Base-by-base conservation (phyloP, 768 basidiomycete genomes). In the Amanita inopinata region DNA sequence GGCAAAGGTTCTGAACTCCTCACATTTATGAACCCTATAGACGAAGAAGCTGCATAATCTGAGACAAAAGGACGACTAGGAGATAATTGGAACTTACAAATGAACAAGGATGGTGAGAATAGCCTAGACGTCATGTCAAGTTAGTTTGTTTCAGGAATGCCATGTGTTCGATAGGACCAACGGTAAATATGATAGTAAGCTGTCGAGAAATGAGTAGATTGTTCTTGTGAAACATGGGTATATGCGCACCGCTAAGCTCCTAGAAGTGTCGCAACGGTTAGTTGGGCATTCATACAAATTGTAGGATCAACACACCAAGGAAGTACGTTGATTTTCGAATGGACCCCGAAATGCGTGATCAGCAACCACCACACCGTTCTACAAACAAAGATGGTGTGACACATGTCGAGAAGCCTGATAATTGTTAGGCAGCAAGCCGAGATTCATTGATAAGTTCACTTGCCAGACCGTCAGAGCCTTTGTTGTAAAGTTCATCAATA, bases 21-120 rank as follows among this genome's bases (percentile, higher is more conserved):
- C 42, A 70, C 69, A 50, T 54, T 59, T 66, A 47, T 61, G 61
- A 23, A 71, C 70, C 37, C 69, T 61, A 44, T 65, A 59, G 1
- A 63, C 57, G 37, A 67, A 64, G 48, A 66, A 65, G 34, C 63
- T 63, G 35, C 5, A 17, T 9, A 18, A 35, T 33, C 11, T 23
- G 20, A 12, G 2, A 2, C 4, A 43, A 24, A 5, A 10, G 10
- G 18, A 55, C 36, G 51, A 55, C 38, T 11, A 18, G 8, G 9
- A 28, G 18, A 33, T 4, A 11, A 20, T 45, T 17, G 25, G 20
- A 18, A 40, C 62, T 22, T 46, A 73, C 71, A 72, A 69, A 45
- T 75, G 73, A 3, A 75, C 72, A 18, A 73, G 58, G 38, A 73
- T 65, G 0, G 72, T 74, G 22, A 72, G 56, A 19, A 69, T 50